Conservation (phyloP, 148 eudicot species). For the Dysphania ambrosioides region DNA sequence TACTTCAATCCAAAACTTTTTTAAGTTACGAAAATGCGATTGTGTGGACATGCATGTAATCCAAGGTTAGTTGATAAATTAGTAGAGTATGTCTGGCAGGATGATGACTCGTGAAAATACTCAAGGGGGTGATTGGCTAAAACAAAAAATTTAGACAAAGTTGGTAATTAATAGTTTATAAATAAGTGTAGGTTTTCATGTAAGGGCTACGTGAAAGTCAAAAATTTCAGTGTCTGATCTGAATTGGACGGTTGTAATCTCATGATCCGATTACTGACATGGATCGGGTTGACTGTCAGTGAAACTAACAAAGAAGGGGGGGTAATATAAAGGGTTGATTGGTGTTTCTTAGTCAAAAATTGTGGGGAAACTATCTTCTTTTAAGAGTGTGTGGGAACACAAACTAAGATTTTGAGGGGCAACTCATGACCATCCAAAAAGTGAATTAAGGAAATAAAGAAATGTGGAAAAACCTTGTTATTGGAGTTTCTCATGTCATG, state of each 20-base stretch:
- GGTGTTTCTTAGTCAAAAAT: slow-evolving; percentile 29
- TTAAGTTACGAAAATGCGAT: not conserved
- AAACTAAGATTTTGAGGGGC: slow-evolving; percentile 31
- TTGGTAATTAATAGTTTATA: not conserved
- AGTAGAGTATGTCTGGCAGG: slow-evolving; percentile 7
- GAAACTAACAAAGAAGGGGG: not conserved
- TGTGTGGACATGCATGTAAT: slow-evolving; percentile 30
- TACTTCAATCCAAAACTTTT: slow-evolving; percentile 18
- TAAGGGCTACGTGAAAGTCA: slow-evolving; percentile 47
- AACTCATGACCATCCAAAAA: slow-evolving; percentile 37
- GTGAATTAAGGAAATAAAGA: slow-evolving; percentile 22
- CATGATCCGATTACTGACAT: slow-evolving; percentile 43
- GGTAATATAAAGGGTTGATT: not conserved
- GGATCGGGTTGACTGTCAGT: slow-evolving; percentile 50
- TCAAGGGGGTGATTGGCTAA: slow-evolving; percentile 18
- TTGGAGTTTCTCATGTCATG: slow-evolving; percentile 39
- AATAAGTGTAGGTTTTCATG: not conserved
- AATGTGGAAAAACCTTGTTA: slow-evolving; percentile 7
- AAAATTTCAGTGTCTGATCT: slow-evolving; percentile 52
- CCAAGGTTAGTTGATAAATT: slow-evolving; percentile 32
- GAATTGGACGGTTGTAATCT: slow-evolving; percentile 55
- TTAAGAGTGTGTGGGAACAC: slow-evolving; percentile 40
- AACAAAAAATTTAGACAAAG: slow-evolving; percentile 8
- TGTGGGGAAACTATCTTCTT: slow-evolving; percentile 41
- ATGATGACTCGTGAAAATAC: slow-evolving; percentile 11